phyloP scores from a whole-genome alignment of 2,329 filamentous ascomycete genomes.

The Pezicula carpinea region DNA sequence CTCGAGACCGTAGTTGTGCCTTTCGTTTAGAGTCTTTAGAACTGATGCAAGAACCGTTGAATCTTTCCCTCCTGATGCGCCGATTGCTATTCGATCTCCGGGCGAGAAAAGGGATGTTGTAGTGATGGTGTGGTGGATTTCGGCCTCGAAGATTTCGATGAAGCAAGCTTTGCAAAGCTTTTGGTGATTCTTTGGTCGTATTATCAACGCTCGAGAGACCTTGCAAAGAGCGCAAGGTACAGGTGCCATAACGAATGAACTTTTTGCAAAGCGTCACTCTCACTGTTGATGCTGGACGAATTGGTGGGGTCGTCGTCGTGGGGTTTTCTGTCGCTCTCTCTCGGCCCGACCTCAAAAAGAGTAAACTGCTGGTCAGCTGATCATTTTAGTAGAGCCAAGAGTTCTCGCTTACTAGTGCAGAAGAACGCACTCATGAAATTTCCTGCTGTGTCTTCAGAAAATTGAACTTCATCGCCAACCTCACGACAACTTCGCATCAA shows the following conservation, averaged over 20 bases:
- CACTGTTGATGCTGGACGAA: neutral
- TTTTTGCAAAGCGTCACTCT: neutral
- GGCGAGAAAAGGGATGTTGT: constrained; percentile 74
- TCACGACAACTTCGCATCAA: constrained; percentile 39
- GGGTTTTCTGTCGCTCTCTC: too few species aligned
- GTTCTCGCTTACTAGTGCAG: constrained; percentile 11
- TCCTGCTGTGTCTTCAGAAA: constrained; percentile 24
- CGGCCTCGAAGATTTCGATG: constrained; percentile 79
- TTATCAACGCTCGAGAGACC: constrained; percentile 75
- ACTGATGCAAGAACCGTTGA: constrained; percentile 94
- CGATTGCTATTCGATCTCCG: constrained; percentile 88
- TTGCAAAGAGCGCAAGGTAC: constrained; percentile 72
- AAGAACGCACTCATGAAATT: constrained; percentile 13
- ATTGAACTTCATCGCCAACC: constrained; percentile 32
- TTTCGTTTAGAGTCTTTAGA: constrained; percentile 88
- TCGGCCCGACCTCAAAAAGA: neutral
- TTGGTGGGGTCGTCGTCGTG: too few species aligned
- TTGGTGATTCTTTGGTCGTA: constrained; percentile 89
- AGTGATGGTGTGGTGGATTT: constrained; percentile 89
- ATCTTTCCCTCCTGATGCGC: constrained; percentile 95
- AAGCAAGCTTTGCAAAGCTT: constrained; percentile 93
- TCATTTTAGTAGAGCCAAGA: constrained; percentile 17
- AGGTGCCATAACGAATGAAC: constrained; percentile 55
- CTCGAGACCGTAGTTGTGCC: constrained; percentile 80
- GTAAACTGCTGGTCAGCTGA: constrained; percentile 5